Base-by-base conservation (phyloP, 805 yeast species). In the Metschnikowia koreensis region DNA sequence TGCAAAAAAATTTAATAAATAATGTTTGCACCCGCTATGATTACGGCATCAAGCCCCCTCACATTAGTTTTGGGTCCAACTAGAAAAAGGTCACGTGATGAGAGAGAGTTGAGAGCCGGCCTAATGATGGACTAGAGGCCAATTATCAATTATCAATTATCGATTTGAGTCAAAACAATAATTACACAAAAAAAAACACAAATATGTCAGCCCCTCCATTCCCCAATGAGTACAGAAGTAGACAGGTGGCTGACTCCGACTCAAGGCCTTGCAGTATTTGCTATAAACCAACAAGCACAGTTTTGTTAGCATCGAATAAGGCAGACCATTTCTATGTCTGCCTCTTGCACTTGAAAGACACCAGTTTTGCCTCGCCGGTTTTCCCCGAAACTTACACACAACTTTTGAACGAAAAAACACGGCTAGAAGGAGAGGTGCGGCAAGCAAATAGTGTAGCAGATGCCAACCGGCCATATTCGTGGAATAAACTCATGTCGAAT, bases 311-410 rank as follows among this genome's bases (percentile, higher is more conserved):
- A 2, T 69, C 70, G 28, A 75, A 72, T 51, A 76, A 75, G 41
- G 67, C 62, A 3, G 86, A 81, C 60, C 81, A 80, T 69, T 79
- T 82, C 60, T 81, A 80, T 58, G 66, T 76, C 3, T 82, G 86
- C 61, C 66, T 66, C 7, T 47, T 66, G 4, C 86, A 82, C 63
- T 62, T 81, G 44, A 60, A 60, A 27, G 86, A 82, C 60, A 65
- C 60, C 11, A 66, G 70, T 13, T 82, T 81, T 60, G 82, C 83
- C 13, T 60, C 60, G 2, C 66, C 73, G 0, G 48, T 67, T 1
- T 71, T 71, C 42, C 66, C 71, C 11, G 69, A 73, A 5, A 71
- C 66, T 8, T 77, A 72, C 60, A 44, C 58, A 41, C 60, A 57
- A 48, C 57, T 73, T 34, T 50, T 60, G 42, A 44, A 60, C 47